A percentile compares a stretch with the other conserved stretches of the same genome.
Conservation (phyloP, 2,329 filamentous ascomycete species). For the Trichoderma simmonsii region DNA sequence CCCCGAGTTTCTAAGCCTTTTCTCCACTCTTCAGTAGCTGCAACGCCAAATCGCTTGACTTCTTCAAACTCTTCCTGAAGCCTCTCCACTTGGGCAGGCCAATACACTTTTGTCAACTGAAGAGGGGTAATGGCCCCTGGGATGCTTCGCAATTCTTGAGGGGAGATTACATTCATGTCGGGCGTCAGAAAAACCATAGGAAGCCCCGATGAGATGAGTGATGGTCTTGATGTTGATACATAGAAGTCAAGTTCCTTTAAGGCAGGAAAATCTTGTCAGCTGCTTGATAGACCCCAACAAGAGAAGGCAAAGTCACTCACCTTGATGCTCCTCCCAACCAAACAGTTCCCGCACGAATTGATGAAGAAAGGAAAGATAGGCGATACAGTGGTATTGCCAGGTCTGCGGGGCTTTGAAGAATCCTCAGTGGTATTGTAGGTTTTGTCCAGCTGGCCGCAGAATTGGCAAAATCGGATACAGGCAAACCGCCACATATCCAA, state of each 20-base stretch:
- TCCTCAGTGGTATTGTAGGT: slow-evolving; percentile 24
- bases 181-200: slow-evolving; percentile 64
- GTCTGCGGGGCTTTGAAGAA: slow-evolving; percentile 54
- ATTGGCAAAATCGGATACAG: slow-evolving; percentile 62
- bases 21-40: slow-evolving; percentile 71
- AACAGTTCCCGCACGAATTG: slow-evolving; percentile 63
- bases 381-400: slow-evolving; percentile 57
- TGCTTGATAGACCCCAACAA: not conserved
- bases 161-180: slow-evolving; percentile 58
- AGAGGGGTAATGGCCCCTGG: slow-evolving; percentile 42
- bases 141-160: slow-evolving; percentile 51
- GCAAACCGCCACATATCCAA: slow-evolving; percentile 73
- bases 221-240: slow-evolving; percentile 58
- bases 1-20: slow-evolving; percentile 69
- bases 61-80: slow-evolving; percentile 61
- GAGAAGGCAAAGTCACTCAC: slow-evolving; percentile 45
- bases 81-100: slow-evolving; percentile 57
- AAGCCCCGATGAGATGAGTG: slow-evolving; percentile 63
- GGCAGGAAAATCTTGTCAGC: slow-evolving; percentile 22
- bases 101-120: slow-evolving; percentile 64
- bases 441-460: slow-evolving; percentile 52
- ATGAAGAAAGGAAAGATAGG: slow-evolving; percentile 70
- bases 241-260: slow-evolving; percentile 67
- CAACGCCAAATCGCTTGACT: slow-evolving; percentile 63
- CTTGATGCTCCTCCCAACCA: slow-evolving; percentile 59